These are phyloP conservation scores for Dalbergia oliveri DNA, from an alignment of 306 rosid genomes.

Conservation along the genomic window DNA sequence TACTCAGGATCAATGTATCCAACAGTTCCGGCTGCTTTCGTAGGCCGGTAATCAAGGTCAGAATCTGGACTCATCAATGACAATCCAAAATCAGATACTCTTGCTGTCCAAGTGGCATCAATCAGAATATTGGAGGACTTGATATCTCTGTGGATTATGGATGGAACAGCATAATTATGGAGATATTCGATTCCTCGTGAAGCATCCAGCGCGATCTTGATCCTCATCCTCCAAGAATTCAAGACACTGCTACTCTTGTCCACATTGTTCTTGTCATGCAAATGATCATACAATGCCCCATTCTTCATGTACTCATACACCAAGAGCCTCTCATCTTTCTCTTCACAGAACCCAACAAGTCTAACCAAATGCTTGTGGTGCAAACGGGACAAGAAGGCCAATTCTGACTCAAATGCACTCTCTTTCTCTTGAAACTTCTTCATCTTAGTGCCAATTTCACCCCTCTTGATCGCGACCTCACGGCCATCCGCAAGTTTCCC, in stretches of 20 bases:
- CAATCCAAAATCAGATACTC: slow-evolving; percentile 95
- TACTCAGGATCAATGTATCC: slow-evolving; percentile 99
- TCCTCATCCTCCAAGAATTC: slow-evolving; percentile 90
- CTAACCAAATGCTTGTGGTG: slow-evolving; percentile 95
- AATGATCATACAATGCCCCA: slow-evolving; percentile 89
- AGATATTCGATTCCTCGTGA: slow-evolving; percentile 95
- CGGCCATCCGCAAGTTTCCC: slow-evolving; percentile 83
- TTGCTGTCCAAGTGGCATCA: slow-evolving; percentile 76
- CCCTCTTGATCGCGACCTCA: slow-evolving; percentile 90
- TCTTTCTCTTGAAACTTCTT: slow-evolving; percentile 96
- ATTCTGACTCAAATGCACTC: slow-evolving; percentile 89
- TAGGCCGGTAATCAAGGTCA: slow-evolving; percentile 61
- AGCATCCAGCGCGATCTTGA: slow-evolving; percentile 89
- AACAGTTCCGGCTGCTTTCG: slow-evolving; percentile 85
- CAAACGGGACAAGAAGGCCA: slow-evolving; percentile 86
- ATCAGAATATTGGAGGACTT: slow-evolving; percentile 92
- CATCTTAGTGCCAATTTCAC: slow-evolving; percentile 62
- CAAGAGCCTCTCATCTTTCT: slow-evolving; percentile 85
- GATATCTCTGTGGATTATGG: slow-evolving; percentile 92
- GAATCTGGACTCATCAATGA: slow-evolving; percentile 85
- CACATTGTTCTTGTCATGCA: slow-evolving; percentile 77
- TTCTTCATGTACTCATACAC: slow-evolving; percentile 96
- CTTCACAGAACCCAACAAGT: slow-evolving; percentile 91
- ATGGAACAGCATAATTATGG: slow-evolving; percentile 92
- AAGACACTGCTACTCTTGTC: slow-evolving; percentile 67